These are phyloP conservation scores for Gonium pectorale DNA, from an alignment of 139 green algal genomes.

Conservation along the genomic window DNA sequence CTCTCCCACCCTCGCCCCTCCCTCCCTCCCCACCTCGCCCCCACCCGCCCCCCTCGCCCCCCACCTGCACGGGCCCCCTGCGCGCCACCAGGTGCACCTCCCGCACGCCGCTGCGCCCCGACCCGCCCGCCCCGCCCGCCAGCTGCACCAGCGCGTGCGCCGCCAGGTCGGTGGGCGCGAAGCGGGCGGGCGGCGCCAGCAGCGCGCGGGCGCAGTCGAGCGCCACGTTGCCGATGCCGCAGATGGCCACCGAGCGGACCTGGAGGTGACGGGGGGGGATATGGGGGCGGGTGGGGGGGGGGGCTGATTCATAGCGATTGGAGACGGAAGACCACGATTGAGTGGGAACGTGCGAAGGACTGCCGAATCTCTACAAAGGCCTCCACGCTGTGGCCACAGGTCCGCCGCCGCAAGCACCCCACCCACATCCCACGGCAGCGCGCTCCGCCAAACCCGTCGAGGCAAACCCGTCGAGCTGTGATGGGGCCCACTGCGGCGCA, in stretches of 20 bases:
- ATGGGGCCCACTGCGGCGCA: too few species aligned
- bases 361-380: too few species aligned
- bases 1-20: neutral
- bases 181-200: constrained; percentile 64
- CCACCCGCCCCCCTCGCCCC: neutral
- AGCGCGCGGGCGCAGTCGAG: constrained; percentile 95
- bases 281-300: too few species aligned
- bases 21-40: neutral
- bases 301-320: too few species aligned
- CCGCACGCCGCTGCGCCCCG: constrained; percentile 27
- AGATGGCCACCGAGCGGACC: constrained; percentile 45
- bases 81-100: constrained; percentile 89
- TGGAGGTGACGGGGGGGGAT: neutral
- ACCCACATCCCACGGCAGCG: too few species aligned
- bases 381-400: too few species aligned
- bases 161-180: constrained; percentile 86
- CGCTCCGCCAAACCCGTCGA: too few species aligned
- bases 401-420: too few species aligned
- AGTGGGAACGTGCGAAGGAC: too few species aligned
- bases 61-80: constrained; percentile 87
- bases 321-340: too few species aligned
- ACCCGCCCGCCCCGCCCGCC: neutral
- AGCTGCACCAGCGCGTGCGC: constrained; percentile 80
- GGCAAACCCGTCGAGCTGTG: too few species aligned
- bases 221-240: constrained; percentile 89